A percentile compares a stretch with the other conserved stretches of the same genome.
Evolutionary conservation across 257 asterid genomes (phyloP).

Genomic region (Penstemon newberryi): DNA sequence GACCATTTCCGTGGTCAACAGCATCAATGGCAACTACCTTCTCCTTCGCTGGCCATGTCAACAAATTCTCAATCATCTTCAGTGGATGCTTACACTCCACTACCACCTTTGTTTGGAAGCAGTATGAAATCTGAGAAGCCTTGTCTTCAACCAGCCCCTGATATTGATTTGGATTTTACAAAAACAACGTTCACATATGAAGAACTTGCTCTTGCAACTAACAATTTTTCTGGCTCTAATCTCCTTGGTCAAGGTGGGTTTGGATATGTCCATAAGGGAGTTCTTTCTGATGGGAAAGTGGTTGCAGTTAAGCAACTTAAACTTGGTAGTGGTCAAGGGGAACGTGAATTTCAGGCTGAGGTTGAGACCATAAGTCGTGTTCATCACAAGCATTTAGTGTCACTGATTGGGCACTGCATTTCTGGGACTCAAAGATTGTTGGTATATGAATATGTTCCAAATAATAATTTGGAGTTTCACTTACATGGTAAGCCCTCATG

Average conservation of each 20-base stretch:
- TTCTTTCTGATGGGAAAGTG: slow-evolving; percentile 65
- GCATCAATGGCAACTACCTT: slow-evolving; percentile 38
- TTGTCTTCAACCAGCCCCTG: slow-evolving; percentile 29
- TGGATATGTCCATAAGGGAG: slow-evolving; percentile 86
- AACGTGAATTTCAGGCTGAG: slow-evolving; percentile 98
- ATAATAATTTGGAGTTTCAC: slow-evolving; percentile 79
- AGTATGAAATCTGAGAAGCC: slow-evolving; percentile 42
- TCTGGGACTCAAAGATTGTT: slow-evolving; percentile 78
- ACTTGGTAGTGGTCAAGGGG: slow-evolving; percentile 85
- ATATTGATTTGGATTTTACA: slow-evolving; percentile 31
- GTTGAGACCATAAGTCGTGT: slow-evolving; percentile 79
- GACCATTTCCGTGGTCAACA: slow-evolving; percentile 38
- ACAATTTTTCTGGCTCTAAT: slow-evolving; percentile 53
- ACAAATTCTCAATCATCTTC: slow-evolving; percentile 42
- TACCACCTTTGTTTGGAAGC: slow-evolving; percentile 45
- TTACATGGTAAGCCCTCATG: slow-evolving; percentile 64
- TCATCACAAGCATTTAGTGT: slow-evolving; percentile 74
- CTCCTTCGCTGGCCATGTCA: slow-evolving; percentile 32
- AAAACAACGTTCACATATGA: slow-evolving; percentile 63
- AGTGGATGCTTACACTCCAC: slow-evolving; percentile 36
- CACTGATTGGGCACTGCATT: slow-evolving; percentile 74
- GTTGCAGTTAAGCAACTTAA: slow-evolving; percentile 85
- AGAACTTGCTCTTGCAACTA: slow-evolving; percentile 74
- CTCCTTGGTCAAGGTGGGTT: slow-evolving; percentile 92
- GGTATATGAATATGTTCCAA: slow-evolving; percentile 80